phyloP scores from a whole-genome alignment of 768 basidiomycete species.

The Boletus rufocinnamomeus region DNA sequence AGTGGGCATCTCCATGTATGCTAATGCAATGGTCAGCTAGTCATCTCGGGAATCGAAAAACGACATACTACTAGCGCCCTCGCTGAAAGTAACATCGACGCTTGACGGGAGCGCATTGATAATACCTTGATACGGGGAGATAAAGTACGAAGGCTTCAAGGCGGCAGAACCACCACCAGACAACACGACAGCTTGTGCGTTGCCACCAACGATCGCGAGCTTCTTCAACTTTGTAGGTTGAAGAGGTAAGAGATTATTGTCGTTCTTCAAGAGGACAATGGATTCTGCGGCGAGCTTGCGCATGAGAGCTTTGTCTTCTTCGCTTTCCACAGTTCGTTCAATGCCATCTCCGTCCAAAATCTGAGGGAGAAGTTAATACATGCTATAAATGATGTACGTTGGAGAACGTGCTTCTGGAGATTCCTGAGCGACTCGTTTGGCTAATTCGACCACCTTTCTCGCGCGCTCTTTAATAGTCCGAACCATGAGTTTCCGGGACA shows the following conservation, averaged over 20 bases:
- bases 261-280: conserved; percentile 78
- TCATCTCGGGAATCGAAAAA: background rate
- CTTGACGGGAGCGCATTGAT: conserved; percentile 50
- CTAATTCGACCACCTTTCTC: conserved; percentile 62
- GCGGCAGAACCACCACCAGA: conserved; percentile 77
- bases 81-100: conserved; percentile 62
- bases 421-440: conserved; percentile 65
- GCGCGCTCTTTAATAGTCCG: conserved; percentile 69
- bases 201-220: conserved; percentile 71
- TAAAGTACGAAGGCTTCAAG: conserved; percentile 73
- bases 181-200: conserved; percentile 62
- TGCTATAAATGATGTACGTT: background rate
- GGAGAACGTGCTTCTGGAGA: conserved; percentile 58
- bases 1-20: conserved; percentile 63
- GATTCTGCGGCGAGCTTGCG: conserved; percentile 65
- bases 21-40: conserved; percentile 35
- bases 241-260: conserved; percentile 41
- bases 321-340: conserved; percentile 63
- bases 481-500: conserved; percentile 63
- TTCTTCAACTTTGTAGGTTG: conserved; percentile 54
- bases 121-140: conserved; percentile 78
- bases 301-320: conserved; percentile 63
- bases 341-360: conserved; percentile 70
- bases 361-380: conserved; percentile 33
- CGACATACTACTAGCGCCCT: conserved; percentile 64